These are phyloP conservation scores for Debaryomycetaceae sp. DNA, from an alignment of 1,139 yeast species.

Conservation along the genomic window DNA sequence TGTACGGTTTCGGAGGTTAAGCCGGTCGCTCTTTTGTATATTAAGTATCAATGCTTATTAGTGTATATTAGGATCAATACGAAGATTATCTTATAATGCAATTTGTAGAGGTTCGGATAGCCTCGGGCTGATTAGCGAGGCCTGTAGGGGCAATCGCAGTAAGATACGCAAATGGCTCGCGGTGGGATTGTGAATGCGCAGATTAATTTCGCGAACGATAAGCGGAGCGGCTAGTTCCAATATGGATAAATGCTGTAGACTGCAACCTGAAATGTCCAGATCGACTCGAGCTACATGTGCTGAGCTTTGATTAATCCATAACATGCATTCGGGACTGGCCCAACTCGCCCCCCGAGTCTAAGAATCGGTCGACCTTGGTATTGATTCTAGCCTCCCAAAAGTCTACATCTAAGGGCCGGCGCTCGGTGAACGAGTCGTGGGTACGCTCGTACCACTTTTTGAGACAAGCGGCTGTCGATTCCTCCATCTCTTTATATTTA, in stretches of 20 bases:
- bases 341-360: conserved; percentile 25
- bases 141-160: too few species aligned
- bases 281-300: too few species aligned
- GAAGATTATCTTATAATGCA: neutral
- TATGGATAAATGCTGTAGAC: too few species aligned
- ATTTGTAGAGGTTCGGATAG: neutral
- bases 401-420: conserved; percentile 29
- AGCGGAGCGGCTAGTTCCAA: too few species aligned
- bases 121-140: too few species aligned
- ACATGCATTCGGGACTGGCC: conserved; percentile 10
- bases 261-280: too few species aligned
- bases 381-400: conserved; percentile 30
- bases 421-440: conserved; percentile 27
- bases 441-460: conserved; percentile 51
- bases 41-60: conserved; percentile 22
- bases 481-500: conserved; percentile 49
- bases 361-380: conserved; percentile 18
- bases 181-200: too few species aligned
- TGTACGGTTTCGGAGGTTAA: conserved; percentile 99
- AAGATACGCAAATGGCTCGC: too few species aligned
- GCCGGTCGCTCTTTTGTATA: conserved; percentile 12
- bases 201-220: too few species aligned
- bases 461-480: conserved; percentile 51
- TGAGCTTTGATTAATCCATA: neutral
- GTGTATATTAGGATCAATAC: conserved; percentile 30